phyloP scores from a whole-genome alignment of 345 rosid genomes.

The Clarkia xantiana region DNA sequence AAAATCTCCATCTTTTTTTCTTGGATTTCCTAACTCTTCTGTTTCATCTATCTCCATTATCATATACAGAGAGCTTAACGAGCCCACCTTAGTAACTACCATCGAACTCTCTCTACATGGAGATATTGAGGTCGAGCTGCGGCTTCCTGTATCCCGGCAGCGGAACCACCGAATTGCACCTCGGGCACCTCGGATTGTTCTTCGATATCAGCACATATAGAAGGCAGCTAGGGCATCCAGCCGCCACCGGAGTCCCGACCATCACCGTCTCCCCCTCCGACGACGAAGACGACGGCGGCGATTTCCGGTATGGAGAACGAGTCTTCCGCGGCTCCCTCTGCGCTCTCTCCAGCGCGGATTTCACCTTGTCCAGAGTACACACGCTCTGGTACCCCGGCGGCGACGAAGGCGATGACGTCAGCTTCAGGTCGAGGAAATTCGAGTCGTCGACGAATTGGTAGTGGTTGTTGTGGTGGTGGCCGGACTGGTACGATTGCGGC shows the following conservation, averaged over 20 bases:
- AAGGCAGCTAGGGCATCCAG: slow-evolving; percentile 43
- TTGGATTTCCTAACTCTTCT: too few relatives aligned
- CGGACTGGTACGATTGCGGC: slow-evolving; percentile 4
- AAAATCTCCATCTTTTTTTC: too few relatives aligned
- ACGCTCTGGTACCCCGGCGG: slow-evolving; percentile 31
- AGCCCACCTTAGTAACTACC: too few relatives aligned
- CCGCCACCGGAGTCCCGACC: slow-evolving; percentile 20
- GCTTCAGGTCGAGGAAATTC: slow-evolving; percentile 26
- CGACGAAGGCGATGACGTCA: slow-evolving; percentile 12
- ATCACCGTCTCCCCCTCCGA: slow-evolving; percentile 8
- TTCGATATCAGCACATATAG: slow-evolving; percentile 31
- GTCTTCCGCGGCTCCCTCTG: slow-evolving; percentile 22
- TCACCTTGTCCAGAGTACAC: slow-evolving; percentile 48
- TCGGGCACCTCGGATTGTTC: slow-evolving; percentile 45
- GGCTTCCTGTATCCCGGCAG: slow-evolving; percentile 17
- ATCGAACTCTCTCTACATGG: too few relatives aligned
- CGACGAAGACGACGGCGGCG: slow-evolving; percentile 12
- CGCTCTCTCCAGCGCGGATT: slow-evolving; percentile 41
- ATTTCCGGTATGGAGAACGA: slow-evolving; percentile 13
- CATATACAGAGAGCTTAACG: too few relatives aligned
- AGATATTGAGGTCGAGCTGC: too few relatives aligned
- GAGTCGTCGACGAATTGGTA: slow-evolving; percentile 18
- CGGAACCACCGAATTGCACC: slow-evolving; percentile 51
- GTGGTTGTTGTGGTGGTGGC: slow-evolving; percentile 4
- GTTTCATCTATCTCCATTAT: too few relatives aligned